Percentiles rank a stretch among this genome's conserved stretches.
Evolutionary conservation across 164 flowering plant genomes (phyloP).

Genomic region (Cinnamomum micranthum): DNA sequence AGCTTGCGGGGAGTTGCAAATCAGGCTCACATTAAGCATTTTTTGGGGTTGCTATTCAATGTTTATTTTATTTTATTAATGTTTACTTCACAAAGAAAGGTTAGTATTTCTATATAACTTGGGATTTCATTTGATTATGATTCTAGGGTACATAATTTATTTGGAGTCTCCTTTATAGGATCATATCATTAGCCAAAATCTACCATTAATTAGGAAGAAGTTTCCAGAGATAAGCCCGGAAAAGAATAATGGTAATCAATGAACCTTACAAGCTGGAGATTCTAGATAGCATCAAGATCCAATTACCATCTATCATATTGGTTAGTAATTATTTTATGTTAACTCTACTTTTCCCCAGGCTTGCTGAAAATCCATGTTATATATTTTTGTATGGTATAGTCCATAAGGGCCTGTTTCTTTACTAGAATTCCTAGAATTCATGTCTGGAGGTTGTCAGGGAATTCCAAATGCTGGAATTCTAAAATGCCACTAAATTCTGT

Average conservation of each 20-base stretch:
- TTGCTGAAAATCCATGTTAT: no score
- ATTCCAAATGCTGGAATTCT: no score
- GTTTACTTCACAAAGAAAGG: neutral
- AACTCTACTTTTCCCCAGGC: no score
- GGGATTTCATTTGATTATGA: slow-evolving; percentile 37
- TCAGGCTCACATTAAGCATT: no score
- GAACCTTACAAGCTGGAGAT: slow-evolving; percentile 95
- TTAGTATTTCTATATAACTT: slow-evolving; percentile 3
- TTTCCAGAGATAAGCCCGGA: slow-evolving; percentile 76
- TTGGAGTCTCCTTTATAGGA: slow-evolving; percentile 83
- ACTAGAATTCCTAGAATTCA: no score
- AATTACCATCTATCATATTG: slow-evolving; percentile 93
- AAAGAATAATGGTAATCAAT: slow-evolving; percentile 62
- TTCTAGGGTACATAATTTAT: slow-evolving; percentile 49
- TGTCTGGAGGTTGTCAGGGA: no score
- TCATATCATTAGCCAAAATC: slow-evolving; percentile 70
- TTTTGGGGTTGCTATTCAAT: no score
- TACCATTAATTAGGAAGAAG: slow-evolving; percentile 87
- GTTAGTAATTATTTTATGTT: slow-evolving; percentile 24
- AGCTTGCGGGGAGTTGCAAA: no score
- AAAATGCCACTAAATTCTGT: no score
- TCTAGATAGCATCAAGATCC: slow-evolving; percentile 82
- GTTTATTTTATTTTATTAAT: no score
- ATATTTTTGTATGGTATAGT: no score
- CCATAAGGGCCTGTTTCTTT: no score